These are phyloP conservation scores for Penicillium desertorum DNA, from an alignment of 495 filamentous ascomycete species.

Conservation along the genomic window DNA sequence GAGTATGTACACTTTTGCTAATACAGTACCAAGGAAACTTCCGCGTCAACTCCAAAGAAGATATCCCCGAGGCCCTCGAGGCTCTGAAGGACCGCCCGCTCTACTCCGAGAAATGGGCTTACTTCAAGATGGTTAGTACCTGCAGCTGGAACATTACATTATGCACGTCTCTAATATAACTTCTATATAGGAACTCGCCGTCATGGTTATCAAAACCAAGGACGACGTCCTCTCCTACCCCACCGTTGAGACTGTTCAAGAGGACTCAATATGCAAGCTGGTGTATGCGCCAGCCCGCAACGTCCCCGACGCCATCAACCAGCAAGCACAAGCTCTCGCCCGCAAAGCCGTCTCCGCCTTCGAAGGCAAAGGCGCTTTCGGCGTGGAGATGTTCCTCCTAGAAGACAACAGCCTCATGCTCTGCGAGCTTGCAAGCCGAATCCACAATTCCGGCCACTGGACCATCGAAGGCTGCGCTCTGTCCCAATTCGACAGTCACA, in stretches of 20 bases:
- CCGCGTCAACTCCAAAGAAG: conserved; percentile 63
- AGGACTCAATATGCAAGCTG: conserved; percentile 93
- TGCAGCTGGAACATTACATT: neutral
- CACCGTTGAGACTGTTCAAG: conserved; percentile 90
- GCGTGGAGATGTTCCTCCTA: conserved; percentile 95
- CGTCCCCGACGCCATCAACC: conserved; percentile 58
- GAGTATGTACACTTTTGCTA: conserved; percentile 5
- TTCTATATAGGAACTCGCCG: conserved; percentile 67
- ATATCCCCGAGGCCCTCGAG: conserved; percentile 67
- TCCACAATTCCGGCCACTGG: conserved; percentile 96
- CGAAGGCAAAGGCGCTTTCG: conserved; percentile 89
- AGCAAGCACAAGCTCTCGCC: conserved; percentile 73
- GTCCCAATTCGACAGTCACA: conserved; percentile 90
- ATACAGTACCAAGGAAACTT: conserved; percentile 63
- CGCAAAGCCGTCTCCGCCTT: conserved; percentile 75
- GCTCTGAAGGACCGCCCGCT: conserved; percentile 68
- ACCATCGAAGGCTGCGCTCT: conserved; percentile 91
- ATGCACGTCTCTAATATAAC: neutral
- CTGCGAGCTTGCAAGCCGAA: conserved; percentile 93
- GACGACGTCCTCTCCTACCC: conserved; percentile 78
- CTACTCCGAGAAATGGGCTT: conserved; percentile 90
- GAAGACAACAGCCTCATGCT: conserved; percentile 70
- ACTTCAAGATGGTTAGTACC: conserved; percentile 63
- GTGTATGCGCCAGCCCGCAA: conserved; percentile 81
- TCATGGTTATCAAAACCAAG: conserved; percentile 92